phyloP scores from a whole-genome alignment of 2,329 filamentous ascomycete genomes.

The Teratosphaeriaceae sp. region DNA sequence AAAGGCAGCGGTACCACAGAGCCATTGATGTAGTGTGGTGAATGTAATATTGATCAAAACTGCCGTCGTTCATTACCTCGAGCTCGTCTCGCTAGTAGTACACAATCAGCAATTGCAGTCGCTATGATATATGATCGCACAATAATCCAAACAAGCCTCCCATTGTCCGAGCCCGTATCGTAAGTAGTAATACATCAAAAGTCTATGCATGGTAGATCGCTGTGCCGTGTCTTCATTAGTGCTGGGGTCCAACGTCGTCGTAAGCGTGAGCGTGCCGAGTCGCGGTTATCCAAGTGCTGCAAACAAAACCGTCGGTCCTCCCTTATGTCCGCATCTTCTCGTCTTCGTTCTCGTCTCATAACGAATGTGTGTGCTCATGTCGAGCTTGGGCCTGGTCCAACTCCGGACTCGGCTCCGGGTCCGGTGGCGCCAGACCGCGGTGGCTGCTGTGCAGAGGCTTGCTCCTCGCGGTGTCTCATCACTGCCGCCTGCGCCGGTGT shows the following conservation, averaged over 20 bases:
- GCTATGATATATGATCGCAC: too few species aligned
- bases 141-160: slow-evolving; percentile 1
- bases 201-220: neutral
- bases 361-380: neutral
- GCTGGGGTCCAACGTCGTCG: neutral
- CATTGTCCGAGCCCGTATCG: neutral
- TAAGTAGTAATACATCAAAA: slow-evolving; percentile 1
- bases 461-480: slow-evolving; percentile 21
- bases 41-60: too few species aligned
- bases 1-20: too few species aligned
- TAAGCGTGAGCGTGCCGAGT: slow-evolving; percentile 5
- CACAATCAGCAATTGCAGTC: too few species aligned
- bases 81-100: too few species aligned
- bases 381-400: neutral
- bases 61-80: too few species aligned
- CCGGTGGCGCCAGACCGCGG: neutral
- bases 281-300: slow-evolving; percentile 7
- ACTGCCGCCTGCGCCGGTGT: slow-evolving; percentile 21
- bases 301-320: neutral
- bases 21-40: too few species aligned
- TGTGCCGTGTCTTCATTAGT: neutral
- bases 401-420: neutral
- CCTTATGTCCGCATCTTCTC: neutral
- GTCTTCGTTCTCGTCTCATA: neutral
- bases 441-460: neutral